Evolutionary conservation across 2,329 filamentous ascomycete genomes (phyloP), one percentile per base, ranked within the genome.

Genomic region (Teratosphaeria zuluensis): DNA sequence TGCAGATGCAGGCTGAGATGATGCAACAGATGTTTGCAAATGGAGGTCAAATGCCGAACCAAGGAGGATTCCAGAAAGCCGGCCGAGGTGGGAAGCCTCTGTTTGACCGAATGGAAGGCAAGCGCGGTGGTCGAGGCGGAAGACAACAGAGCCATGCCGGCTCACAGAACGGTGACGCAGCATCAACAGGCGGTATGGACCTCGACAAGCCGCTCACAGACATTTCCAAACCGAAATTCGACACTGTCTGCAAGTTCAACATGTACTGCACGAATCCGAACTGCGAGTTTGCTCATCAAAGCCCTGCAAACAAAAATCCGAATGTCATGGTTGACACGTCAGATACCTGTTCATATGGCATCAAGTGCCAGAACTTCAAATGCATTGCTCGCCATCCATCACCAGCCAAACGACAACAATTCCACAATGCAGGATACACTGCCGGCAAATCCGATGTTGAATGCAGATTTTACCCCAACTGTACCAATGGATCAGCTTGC

Each of bases 281-380:
- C 62, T 99, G 94, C 77, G 88, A 87, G 64, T 99, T 90, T 72
- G 94, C 90, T 19, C 94, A 99, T 70, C 92, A 96, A 76, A 96
- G 92, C 16, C 91, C 94, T 1, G 91, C 89, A 1, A 33, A 88
- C 90, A 3, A 86, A 87, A 1, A 89, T 88, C 31, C 83, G 82
- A 1, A 24, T 38, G 51, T 60, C 53, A 81, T 85, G 0, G 80
- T 97, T 59, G 94, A 97, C 72, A 81, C 92, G 65, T 83, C 80
- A 59, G 90, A 95, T 68, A 80, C 82, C 19, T 99, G 94, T 77
- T 82, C 82, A 19, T 97, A 89, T 67, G 92, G 91, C 21, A 90
- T 85, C 1, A 91, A 91, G 8, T 99, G 94, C 84, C 95, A 94
- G 77, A 99, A 97, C 79, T 82, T 84, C 68, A 97, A 97, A 77